Percentiles rank a stretch among this genome's conserved stretches.
These are phyloP conservation scores for Thelephora aurantiotincta DNA, from an alignment of 768 basidiomycete species.

Conservation along the genomic window DNA sequence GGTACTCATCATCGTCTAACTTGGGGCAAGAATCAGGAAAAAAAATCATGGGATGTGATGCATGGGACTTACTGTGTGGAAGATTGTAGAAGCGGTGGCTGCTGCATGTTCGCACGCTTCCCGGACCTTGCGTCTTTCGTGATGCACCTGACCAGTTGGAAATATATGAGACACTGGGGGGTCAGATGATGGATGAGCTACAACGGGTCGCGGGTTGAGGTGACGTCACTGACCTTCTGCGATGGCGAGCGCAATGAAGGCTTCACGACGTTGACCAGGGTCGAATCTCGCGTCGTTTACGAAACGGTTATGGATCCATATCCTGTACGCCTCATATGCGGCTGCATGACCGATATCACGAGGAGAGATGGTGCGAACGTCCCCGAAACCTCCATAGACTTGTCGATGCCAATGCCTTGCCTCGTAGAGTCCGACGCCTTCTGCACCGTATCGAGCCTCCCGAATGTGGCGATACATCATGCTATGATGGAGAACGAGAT, in stretches of 20 bases:
- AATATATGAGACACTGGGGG: background rate
- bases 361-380: slow-evolving; percentile 31
- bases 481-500: too few species aligned
- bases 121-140: slow-evolving; percentile 24
- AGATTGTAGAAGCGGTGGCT: slow-evolving; percentile 48
- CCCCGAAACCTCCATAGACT: slow-evolving; percentile 43
- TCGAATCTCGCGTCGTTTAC: slow-evolving; percentile 39
- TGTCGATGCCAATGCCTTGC: slow-evolving; percentile 53
- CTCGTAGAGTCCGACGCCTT: slow-evolving; percentile 43
- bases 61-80: slow-evolving; percentile 29
- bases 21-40: background rate
- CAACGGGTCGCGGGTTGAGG: background rate
- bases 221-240: slow-evolving; percentile 41
- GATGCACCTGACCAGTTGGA: slow-evolving; percentile 11
- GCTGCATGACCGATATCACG: slow-evolving; percentile 62
- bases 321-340: slow-evolving; percentile 63
- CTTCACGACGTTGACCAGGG: slow-evolving; percentile 48
- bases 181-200: background rate
- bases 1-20: background rate
- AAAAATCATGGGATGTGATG: background rate
- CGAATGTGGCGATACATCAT: slow-evolving; percentile 8
- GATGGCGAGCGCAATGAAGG: slow-evolving; percentile 49
- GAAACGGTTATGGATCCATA: slow-evolving; percentile 43
- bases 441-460: slow-evolving; percentile 6
- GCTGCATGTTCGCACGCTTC: slow-evolving; percentile 53